Evolutionary conservation across 2,329 filamentous ascomycete species (phyloP), one percentile per base, ranked within the genome.

Genomic region (Chalaropsis thielavioides): DNA sequence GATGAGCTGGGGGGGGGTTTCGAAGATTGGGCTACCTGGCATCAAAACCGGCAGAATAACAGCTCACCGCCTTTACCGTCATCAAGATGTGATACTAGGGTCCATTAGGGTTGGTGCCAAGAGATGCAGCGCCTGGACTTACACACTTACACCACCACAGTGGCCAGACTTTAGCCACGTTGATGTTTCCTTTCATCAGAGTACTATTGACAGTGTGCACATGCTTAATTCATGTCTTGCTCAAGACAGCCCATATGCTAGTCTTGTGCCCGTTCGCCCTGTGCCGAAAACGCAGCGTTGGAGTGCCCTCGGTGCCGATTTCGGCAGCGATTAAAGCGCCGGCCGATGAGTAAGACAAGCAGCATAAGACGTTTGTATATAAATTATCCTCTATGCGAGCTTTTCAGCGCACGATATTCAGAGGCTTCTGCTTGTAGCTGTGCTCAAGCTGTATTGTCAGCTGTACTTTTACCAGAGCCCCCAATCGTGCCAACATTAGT

Each of bases 261-360:
- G n/a, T n/a, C n/a, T n/a, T n/a, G n/a, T n/a, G n/a, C n/a, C n/a
- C n/a, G n/a, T n/a, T n/a, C n/a, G n/a, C n/a, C 31, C 6, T 31
- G 31, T 65, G 58, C 58, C 56, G 63, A 65, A 61, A 51, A 61
- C 35, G 54, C 41, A 24, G 63, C 63, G 43, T 19, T 31, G 41
- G 8, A 8, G 17, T 22, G n/a, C 13, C 13, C n/a, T 60, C 64
- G 64, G 64, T 41, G 61, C 61, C 65, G 62, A 64, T 46, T 51
- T 66, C 64, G 59, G 64, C 63, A 68, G 60, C 61, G 17, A 59
- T n/a, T 49, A 44, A 44, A 31, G 40, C 40, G 41, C 51, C 22
- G 10, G 11, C 63, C 49, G 58, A 49, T 3, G 8, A 8, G 22
- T 49, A 38, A 6, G 17, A 27, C 35, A 40, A 22, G 11, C 11